phyloP scores from a whole-genome alignment of 768 basidiomycete genomes.

The Panaeolus cyanescens region DNA sequence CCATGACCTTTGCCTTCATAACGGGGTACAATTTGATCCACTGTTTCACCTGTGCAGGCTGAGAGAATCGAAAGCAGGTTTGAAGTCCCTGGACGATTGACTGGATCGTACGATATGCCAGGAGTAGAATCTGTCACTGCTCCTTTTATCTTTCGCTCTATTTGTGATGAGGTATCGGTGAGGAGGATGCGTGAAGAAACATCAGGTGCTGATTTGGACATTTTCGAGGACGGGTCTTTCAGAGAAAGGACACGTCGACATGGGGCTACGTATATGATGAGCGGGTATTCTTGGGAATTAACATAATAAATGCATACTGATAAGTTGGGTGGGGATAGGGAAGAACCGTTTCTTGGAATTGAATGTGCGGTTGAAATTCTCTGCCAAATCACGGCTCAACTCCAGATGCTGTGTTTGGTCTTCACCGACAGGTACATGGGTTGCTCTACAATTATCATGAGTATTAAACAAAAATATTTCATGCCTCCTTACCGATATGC shows the following conservation, averaged over 20 bases:
- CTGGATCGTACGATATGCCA: slow-evolving; percentile 82
- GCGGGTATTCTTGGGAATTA: not conserved
- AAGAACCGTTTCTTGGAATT: slow-evolving; percentile 54
- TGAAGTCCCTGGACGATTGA: slow-evolving; percentile 75
- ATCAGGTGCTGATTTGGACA: slow-evolving; percentile 93
- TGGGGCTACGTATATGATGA: slow-evolving; percentile 49
- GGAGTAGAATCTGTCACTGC: slow-evolving; percentile 85
- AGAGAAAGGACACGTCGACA: slow-evolving; percentile 86
- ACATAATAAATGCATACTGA: slow-evolving; percentile 53
- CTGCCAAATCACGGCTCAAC: slow-evolving; percentile 81
- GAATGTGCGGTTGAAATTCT: slow-evolving; percentile 78
- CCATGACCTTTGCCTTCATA: slow-evolving; percentile 63
- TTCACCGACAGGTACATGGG: slow-evolving; percentile 94
- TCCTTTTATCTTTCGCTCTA: slow-evolving; percentile 68
- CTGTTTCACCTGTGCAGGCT: slow-evolving; percentile 60
- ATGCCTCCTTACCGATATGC: slow-evolving; percentile 64
- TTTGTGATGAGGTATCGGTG: slow-evolving; percentile 67
- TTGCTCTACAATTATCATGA: slow-evolving; percentile 53
- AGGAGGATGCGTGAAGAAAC: slow-evolving; percentile 81
- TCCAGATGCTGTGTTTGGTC: slow-evolving; percentile 96
- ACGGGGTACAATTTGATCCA: slow-evolving; percentile 43
- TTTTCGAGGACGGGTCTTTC: slow-evolving; percentile 82
- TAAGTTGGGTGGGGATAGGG: slow-evolving; percentile 68
- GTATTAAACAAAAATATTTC: not conserved
- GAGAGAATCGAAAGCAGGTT: slow-evolving; percentile 82